phyloP scores from a whole-genome alignment of 108 stramenopile genomes.

The Nitzschia sp. region DNA sequence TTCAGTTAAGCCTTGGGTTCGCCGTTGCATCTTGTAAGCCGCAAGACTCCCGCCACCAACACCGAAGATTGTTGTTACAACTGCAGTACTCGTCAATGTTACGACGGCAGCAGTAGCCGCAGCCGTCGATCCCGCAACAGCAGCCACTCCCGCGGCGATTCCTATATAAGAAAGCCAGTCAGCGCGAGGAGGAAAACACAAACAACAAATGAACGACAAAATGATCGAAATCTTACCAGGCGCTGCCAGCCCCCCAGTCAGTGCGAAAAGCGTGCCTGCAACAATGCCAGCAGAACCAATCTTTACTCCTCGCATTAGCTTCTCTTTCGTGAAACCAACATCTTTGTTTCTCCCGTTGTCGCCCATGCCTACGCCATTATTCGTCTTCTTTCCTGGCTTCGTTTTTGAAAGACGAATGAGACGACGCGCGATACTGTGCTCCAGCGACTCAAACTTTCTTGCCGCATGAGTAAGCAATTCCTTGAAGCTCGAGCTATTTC shows the following conservation, averaged over 20 bases:
- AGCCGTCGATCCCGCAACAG: conserved; percentile 69
- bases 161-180: conserved; percentile 17
- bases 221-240: conserved; percentile 42
- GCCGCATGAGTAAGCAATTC: conserved; percentile 45
- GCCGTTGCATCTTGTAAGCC: conserved; percentile 80
- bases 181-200: not conserved
- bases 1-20: conserved; percentile 82
- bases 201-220: conserved; percentile 10
- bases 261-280: conserved; percentile 71
- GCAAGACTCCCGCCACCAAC: conserved; percentile 85
- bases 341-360: not conserved
- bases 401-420: conserved; percentile 62
- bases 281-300: conserved; percentile 69
- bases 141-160: conserved; percentile 77
- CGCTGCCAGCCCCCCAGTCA: conserved; percentile 78
- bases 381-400: not conserved
- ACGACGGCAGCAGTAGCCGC: conserved; percentile 72
- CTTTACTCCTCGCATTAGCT: conserved; percentile 69
- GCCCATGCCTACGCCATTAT: not conserved
- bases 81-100: conserved; percentile 70
- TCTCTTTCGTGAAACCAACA: conserved; percentile 48
- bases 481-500: not conserved
- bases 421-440: conserved; percentile 67
- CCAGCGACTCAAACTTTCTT: conserved; percentile 82
- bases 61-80: conserved; percentile 83